These are phyloP conservation scores for Pezicula radicicola DNA, from an alignment of 2,329 filamentous ascomycete species.

Conservation along the genomic window DNA sequence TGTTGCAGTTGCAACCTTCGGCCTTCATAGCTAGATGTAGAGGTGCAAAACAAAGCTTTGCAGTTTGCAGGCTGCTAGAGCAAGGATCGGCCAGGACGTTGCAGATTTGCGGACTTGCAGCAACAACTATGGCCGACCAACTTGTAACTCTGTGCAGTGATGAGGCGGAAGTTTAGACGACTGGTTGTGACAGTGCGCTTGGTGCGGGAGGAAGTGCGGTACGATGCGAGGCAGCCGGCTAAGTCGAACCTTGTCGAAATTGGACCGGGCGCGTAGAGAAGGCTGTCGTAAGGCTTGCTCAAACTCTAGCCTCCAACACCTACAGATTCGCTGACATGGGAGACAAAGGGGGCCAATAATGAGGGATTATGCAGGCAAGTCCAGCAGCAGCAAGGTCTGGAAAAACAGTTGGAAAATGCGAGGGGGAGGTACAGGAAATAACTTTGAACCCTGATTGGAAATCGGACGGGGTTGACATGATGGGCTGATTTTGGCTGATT, in stretches of 20 bases:
- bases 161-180: slow-evolving; percentile 17
- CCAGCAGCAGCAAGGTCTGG: neutral
- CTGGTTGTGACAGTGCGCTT: slow-evolving; percentile 18
- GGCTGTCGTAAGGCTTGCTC: slow-evolving; percentile 27
- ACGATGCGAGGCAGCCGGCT: slow-evolving; percentile 24
- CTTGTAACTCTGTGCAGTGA: slow-evolving; percentile 2
- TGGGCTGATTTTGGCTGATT: slow-evolving; percentile 17
- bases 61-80: slow-evolving; percentile 1
- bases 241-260: slow-evolving; percentile 17
- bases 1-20: too few relatives aligned
- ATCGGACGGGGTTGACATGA: slow-evolving; percentile 3
- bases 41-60: too few relatives aligned
- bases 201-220: slow-evolving; percentile 24
- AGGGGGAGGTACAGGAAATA: slow-evolving; percentile 1
- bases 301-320: slow-evolving; percentile 12
- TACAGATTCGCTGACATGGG: slow-evolving; percentile 1
- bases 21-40: too few relatives aligned
- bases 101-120: neutral
- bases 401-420: slow-evolving; percentile 18
- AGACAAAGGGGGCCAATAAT: slow-evolving; percentile 20
- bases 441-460: slow-evolving; percentile 13
- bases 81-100: neutral
- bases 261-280: slow-evolving; percentile 31
- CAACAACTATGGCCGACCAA: slow-evolving; percentile 11
- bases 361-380: slow-evolving; percentile 18